phyloP scores from a whole-genome alignment of 2,329 filamentous ascomycete species.

The Beauveria sp. region DNA sequence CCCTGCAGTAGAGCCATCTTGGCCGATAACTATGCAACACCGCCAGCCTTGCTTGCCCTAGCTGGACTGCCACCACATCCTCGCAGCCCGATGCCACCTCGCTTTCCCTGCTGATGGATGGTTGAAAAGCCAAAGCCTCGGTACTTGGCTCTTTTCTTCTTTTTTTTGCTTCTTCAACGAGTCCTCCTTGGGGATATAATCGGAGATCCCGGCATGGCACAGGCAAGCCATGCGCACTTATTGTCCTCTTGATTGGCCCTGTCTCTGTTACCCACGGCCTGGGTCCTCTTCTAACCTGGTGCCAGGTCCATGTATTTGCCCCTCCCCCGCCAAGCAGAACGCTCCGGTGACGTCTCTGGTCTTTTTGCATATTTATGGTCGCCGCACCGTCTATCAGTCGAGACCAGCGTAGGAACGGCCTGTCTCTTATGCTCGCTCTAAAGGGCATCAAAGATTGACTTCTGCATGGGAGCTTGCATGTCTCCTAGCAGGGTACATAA shows the following conservation, averaged over 20 bases:
- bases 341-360: constrained; percentile 4
- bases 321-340: constrained; percentile 6
- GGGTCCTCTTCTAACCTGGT: not conserved
- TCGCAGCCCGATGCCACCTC: not conserved
- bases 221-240: constrained; percentile 9
- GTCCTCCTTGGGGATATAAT: not conserved
- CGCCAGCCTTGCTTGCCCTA: not conserved
- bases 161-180: not conserved
- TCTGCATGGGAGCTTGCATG: too few relatives aligned
- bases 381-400: too few relatives aligned
- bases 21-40: not conserved
- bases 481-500: too few relatives aligned
- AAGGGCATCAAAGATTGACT: too few relatives aligned
- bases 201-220: not conserved
- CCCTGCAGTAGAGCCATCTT: not conserved
- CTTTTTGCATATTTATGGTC: not conserved
- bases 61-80: not conserved
- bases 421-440: too few relatives aligned
- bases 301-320: not conserved
- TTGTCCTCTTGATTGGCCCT: constrained; percentile 3
- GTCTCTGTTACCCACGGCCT: not conserved
- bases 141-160: not conserved
- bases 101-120: not conserved
- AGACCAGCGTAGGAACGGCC: too few relatives aligned
- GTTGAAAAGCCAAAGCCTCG: not conserved